Percentiles rank a stretch among this genome's conserved stretches.
Evolutionary conservation across 306 rosid genomes (phyloP).

Genomic region (Cicer pinnatifidum): DNA sequence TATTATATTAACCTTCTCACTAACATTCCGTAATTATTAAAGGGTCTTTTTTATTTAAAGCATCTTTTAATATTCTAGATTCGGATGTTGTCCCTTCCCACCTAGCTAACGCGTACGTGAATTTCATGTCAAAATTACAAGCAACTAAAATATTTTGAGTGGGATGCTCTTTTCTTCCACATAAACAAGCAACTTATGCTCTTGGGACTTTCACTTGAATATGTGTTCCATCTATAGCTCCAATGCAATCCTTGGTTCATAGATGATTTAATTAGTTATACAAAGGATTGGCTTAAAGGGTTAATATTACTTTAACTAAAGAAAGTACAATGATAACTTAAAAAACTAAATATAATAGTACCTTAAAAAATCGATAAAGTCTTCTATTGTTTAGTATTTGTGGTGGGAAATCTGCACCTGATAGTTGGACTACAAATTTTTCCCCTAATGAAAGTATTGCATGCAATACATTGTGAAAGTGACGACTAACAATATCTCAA

Average conservation of each 20-base stretch:
- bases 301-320: too few species aligned
- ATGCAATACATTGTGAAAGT: neutral
- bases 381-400: too few species aligned
- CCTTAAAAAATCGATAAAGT: too few species aligned
- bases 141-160: neutral
- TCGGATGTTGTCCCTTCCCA: too few species aligned
- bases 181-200: neutral
- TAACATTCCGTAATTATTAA: too few species aligned
- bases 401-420: neutral
- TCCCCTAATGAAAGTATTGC: neutral
- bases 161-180: slow-evolving; percentile 5
- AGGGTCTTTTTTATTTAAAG: too few species aligned
- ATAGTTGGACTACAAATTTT: neutral
- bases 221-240: neutral
- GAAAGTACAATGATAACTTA: too few species aligned
- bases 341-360: too few species aligned
- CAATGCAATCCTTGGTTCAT: neutral
- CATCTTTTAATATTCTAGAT: too few species aligned
- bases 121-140: too few species aligned
- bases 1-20: too few species aligned
- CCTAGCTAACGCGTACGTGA: too few species aligned
- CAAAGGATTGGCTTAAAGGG: neutral
- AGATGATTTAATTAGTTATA: neutral
- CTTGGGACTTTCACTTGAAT: neutral
- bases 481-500: neutral